Percentiles rank a stretch among this genome's conserved stretches.
These are phyloP conservation scores for Lophiotrema nucula DNA, from an alignment of 495 filamentous ascomycete species.

Conservation along the genomic window DNA sequence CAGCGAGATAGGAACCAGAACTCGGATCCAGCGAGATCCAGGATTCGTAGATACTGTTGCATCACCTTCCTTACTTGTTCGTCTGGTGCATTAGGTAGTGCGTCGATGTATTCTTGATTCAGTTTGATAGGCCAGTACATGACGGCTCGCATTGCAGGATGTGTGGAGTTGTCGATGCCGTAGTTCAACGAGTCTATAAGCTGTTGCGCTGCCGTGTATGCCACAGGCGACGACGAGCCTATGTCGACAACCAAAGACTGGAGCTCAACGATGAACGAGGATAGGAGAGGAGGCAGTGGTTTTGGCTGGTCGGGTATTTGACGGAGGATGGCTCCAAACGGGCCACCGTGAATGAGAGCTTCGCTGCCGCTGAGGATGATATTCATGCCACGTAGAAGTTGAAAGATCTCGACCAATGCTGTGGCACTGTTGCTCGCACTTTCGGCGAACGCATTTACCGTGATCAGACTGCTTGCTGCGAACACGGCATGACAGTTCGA, in stretches of 20 bases:
- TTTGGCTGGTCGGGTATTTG: not conserved
- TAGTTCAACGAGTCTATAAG: not conserved
- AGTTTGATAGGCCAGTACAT: conserved; percentile 6
- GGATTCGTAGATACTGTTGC: too few relatives aligned
- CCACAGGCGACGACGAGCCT: not conserved
- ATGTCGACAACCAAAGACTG: not conserved
- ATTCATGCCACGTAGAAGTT: not conserved
- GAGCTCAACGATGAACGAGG: not conserved
- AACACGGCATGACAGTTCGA: conserved; percentile 4
- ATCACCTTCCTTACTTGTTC: too few relatives aligned
- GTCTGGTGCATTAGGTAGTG: too few relatives aligned
- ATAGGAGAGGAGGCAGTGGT: not conserved
- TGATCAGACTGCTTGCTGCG: conserved; percentile 6
- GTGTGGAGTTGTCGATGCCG: not conserved
- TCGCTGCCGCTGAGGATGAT: not conserved
- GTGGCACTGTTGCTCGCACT: not conserved
- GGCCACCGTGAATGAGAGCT: not conserved
- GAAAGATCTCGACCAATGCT: conserved; percentile 7
- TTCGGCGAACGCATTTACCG: conserved; percentile 3
- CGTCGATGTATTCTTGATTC: not conserved
- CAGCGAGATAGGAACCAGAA: too few relatives aligned
- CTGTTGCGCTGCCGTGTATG: not conserved
- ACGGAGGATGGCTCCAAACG: not conserved
- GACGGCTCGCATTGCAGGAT: not conserved
- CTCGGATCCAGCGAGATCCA: too few relatives aligned